Evolutionary conservation across 768 basidiomycete species (phyloP).

Genomic region (Xanthoconium purpureum): DNA sequence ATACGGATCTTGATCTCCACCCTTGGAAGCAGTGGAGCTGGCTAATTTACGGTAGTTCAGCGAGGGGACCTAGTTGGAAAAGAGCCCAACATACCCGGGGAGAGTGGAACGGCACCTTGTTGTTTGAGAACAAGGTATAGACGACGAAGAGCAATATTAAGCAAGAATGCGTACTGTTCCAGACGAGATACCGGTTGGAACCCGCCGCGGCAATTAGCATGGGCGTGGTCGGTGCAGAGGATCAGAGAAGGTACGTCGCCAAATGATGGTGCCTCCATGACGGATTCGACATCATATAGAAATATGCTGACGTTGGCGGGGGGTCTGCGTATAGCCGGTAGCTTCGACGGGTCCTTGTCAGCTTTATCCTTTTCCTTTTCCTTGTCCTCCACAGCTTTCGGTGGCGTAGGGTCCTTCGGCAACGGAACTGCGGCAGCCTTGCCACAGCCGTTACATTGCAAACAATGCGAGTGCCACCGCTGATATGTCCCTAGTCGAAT

Average conservation of each 20-base stretch:
- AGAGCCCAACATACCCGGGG: slow-evolving; percentile 52
- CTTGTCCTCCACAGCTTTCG: slow-evolving; percentile 50
- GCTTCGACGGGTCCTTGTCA: slow-evolving; percentile 51
- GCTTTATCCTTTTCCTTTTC: slow-evolving; percentile 39
- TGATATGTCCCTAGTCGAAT: slow-evolving; percentile 93
- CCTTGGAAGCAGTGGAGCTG: slow-evolving; percentile 33
- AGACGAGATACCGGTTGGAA: slow-evolving; percentile 91
- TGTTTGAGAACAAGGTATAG: slow-evolving; percentile 85
- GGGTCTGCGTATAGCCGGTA: slow-evolving; percentile 63
- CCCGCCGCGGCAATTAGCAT: slow-evolving; percentile 61
- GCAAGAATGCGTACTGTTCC: slow-evolving; percentile 95
- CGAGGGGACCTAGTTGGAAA: slow-evolving; percentile 3
- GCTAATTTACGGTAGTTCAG: slow-evolving; percentile 19
- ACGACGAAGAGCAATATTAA: slow-evolving; percentile 92
- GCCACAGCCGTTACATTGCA: slow-evolving; percentile 82
- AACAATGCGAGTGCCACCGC: slow-evolving; percentile 93
- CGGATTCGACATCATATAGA: slow-evolving; percentile 68
- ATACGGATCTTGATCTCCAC: slow-evolving; percentile 67
- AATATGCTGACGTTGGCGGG: slow-evolving; percentile 82
- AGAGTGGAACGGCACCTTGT: slow-evolving; percentile 84
- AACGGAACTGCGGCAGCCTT: slow-evolving; percentile 65
- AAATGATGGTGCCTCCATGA: slow-evolving; percentile 65
- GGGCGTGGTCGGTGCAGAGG: slow-evolving; percentile 76
- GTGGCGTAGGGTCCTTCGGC: slow-evolving; percentile 53
- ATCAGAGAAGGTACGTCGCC: slow-evolving; percentile 71